These are phyloP conservation scores for Erythrophleum ivorense DNA, from an alignment of 331 rosid genomes.

Conservation along the genomic window DNA sequence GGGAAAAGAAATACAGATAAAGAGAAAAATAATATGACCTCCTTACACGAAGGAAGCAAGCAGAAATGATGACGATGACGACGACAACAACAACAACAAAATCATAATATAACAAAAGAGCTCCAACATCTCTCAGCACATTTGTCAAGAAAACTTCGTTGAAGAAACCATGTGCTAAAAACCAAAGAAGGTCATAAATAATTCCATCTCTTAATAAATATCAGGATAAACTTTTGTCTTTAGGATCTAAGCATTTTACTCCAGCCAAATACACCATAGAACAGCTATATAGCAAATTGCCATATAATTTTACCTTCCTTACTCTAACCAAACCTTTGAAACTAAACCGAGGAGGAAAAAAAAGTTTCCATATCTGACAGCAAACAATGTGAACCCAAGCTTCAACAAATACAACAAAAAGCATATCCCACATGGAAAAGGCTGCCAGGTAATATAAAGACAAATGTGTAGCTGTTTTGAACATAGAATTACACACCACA, in stretches of 20 bases:
- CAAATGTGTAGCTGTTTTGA: not conserved
- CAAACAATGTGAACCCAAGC: not conserved
- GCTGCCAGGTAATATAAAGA: not conserved
- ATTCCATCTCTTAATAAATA: not conserved
- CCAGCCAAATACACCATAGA: not conserved
- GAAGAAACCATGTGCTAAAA: slow-evolving; percentile 5
- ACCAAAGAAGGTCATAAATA: not conserved
- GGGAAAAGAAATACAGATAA: no score
- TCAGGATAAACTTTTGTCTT: not conserved
- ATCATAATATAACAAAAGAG: not conserved
- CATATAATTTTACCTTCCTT: not conserved
- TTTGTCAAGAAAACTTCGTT: not conserved
- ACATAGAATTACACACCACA: not conserved
- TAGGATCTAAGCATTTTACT: not conserved
- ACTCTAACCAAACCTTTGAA: not conserved
- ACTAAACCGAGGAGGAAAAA: not conserved
- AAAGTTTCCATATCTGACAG: not conserved
- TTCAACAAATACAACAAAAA: not conserved
- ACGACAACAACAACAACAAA: not conserved
- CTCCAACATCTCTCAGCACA: not conserved
- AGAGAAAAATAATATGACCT: not conserved
- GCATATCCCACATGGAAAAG: not conserved
- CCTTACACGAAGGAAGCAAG: slow-evolving; percentile 1
- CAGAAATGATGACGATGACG: not conserved
- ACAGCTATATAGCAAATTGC: not conserved